Evolutionary conservation across 2,329 filamentous ascomycete genomes (phyloP).

Genomic region (Fusarium sp.): DNA sequence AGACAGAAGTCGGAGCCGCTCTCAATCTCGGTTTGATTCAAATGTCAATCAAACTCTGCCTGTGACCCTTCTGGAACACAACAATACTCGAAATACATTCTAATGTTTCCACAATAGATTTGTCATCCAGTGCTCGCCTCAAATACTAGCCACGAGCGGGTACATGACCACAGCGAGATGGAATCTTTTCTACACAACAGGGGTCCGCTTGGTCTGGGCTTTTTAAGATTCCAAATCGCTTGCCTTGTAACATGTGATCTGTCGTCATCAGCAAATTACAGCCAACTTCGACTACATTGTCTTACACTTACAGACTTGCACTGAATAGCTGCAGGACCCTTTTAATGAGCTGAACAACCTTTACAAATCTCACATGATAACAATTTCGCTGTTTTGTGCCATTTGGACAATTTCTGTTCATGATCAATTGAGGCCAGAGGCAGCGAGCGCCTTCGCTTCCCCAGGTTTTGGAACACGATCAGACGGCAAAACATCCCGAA

Average conservation of each 20-base stretch:
- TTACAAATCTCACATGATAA: not conserved
- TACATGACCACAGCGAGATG: slow-evolving; percentile 3
- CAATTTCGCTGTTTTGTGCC: too few relatives aligned
- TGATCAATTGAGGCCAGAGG: not conserved
- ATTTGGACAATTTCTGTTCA: not conserved
- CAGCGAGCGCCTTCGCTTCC: not conserved
- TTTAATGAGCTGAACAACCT: not conserved
- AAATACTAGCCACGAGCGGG: slow-evolving; percentile 1
- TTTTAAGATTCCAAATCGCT: slow-evolving; percentile 34
- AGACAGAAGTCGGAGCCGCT: slow-evolving; percentile 1
- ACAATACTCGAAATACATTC: not conserved
- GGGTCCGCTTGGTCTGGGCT: slow-evolving; percentile 4
- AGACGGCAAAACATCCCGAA: slow-evolving; percentile 21
- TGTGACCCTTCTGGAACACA: not conserved
- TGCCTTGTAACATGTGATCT: slow-evolving; percentile 17
- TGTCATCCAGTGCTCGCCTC: slow-evolving; percentile 12
- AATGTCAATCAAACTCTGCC: not conserved
- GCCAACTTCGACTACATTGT: not conserved
- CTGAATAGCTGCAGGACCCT: not conserved
- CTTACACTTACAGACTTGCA: not conserved
- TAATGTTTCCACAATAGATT: not conserved
- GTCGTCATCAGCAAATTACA: slow-evolving; percentile 29
- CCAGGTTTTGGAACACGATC: not conserved
- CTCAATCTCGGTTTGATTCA: not conserved
- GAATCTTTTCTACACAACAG: slow-evolving; percentile 27